Evolutionary conservation across 306 rosid species (phyloP).

Genomic region (Medicago ruthenica): DNA sequence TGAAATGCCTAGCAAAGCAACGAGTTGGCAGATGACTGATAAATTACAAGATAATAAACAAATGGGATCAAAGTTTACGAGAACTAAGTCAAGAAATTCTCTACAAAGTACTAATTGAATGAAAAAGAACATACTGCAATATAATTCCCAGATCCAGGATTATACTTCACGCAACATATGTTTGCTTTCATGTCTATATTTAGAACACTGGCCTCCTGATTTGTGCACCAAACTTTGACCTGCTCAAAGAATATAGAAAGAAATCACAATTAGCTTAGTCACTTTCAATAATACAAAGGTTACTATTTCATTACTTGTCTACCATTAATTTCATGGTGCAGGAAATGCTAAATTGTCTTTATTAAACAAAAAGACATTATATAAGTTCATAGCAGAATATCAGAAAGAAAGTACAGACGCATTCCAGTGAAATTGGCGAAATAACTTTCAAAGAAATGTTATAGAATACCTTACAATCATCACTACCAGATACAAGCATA

Average conservation of each 20-base stretch:
- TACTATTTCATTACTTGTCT: constrained; percentile 23
- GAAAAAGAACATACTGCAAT: constrained; percentile 75
- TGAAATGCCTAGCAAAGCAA: constrained; percentile 32
- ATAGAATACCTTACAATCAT: constrained; percentile 87
- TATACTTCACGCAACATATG: constrained; percentile 95
- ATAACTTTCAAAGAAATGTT: constrained; percentile 34
- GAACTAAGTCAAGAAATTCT: constrained; percentile 26
- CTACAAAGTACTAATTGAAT: constrained; percentile 31
- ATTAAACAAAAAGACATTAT: neutral
- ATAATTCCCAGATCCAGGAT: constrained; percentile 91
- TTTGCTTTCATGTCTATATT: constrained; percentile 99
- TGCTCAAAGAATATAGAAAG: constrained; percentile 50
- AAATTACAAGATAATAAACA: constrained; percentile 32
- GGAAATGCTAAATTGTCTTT: constrained; percentile 16
- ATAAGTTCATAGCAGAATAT: neutral
- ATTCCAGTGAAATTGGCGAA: constrained; percentile 20
- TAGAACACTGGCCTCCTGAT: constrained; percentile 87
- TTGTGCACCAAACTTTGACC: constrained; percentile 98
- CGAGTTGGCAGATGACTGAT: constrained; percentile 38
- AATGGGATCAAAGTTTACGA: constrained; percentile 26
- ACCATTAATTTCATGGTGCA: neutral
- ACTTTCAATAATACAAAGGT: constrained; percentile 26
- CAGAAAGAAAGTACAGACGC: constrained; percentile 29
- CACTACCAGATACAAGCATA: constrained; percentile 97
- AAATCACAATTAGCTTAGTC: constrained; percentile 30